phyloP scores from a whole-genome alignment of 805 yeast genomes.

The Wickerhamiella occidentalis region DNA sequence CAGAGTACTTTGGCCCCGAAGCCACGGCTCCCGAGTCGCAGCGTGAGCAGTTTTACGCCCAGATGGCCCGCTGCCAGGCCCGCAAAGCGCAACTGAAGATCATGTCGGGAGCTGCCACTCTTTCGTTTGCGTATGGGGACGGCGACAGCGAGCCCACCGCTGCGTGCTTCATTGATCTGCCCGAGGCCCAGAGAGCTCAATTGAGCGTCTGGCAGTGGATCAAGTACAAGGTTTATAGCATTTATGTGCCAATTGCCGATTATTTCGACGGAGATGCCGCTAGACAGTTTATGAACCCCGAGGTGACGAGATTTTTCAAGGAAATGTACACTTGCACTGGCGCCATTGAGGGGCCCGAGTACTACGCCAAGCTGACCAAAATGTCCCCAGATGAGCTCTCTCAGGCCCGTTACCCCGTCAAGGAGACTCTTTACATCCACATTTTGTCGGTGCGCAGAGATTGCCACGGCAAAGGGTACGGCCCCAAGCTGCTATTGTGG shows the following conservation, averaged over 20 bases:
- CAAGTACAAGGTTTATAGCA: neutral
- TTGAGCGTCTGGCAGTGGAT: neutral
- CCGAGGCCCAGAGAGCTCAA: neutral
- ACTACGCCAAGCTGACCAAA: neutral
- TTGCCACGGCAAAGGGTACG: slow-evolving; percentile 6
- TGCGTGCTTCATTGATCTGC: neutral
- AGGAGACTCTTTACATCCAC: slow-evolving; percentile 4
- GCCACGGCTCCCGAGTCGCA: neutral
- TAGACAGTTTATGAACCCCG: neutral
- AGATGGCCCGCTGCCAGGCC: neutral
- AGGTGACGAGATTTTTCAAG: neutral
- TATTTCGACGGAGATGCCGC: neutral
- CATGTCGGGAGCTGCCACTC: neutral
- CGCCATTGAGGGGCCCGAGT: neutral
- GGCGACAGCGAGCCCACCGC: neutral
- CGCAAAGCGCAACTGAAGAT: neutral
- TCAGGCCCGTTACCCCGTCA: neutral
- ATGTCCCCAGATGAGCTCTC: neutral
- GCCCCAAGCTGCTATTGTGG: neutral
- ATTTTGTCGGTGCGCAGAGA: neutral
- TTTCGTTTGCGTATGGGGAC: neutral
- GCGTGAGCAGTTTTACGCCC: neutral
- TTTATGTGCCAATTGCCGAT: neutral
- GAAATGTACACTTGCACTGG: slow-evolving; percentile 3
- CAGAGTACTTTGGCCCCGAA: slow-evolving; percentile 2